A percentile compares a stretch with the other conserved stretches of the same genome.
phyloP scores from a whole-genome alignment of 441 rosid species.

The Euphorbia schlechtendalii region DNA sequence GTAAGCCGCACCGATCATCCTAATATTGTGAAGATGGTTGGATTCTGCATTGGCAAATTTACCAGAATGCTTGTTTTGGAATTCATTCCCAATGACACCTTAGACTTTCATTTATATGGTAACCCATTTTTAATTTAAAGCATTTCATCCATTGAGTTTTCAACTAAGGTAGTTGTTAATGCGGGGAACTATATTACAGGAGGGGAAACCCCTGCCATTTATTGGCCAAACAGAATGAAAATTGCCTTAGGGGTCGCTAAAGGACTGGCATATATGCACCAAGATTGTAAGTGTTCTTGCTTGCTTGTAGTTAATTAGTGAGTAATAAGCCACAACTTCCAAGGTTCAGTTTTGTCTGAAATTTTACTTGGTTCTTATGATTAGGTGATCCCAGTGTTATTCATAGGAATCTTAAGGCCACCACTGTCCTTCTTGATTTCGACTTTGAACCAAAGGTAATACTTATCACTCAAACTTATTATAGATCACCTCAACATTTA shows the following conservation, averaged over 20 bases:
- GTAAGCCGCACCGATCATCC: not conserved
- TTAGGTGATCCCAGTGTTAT: not conserved
- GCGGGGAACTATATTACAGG: not conserved
- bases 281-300: not conserved
- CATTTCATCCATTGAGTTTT: not conserved
- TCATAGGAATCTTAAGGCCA: not conserved
- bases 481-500: too few species aligned
- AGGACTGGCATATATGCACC: conserved; percentile 1
- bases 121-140: not conserved
- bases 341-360: not conserved
- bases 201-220: not conserved
- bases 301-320: not conserved
- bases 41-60: not conserved
- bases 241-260: not conserved
- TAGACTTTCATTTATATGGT: conserved; percentile 8
- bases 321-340: not conserved
- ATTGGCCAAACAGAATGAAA: conserved; percentile 2
- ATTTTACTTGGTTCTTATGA: not conserved
- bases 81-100: not conserved
- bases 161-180: not conserved
- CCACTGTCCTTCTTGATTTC: not conserved
- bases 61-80: conserved; percentile 1
- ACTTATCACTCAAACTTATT: not conserved
- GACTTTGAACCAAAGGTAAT: not conserved
- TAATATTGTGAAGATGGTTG: not conserved